Conservation (phyloP, 2,329 filamentous ascomycete species). For the Aspergillus pseudoviridinutans region DNA sequence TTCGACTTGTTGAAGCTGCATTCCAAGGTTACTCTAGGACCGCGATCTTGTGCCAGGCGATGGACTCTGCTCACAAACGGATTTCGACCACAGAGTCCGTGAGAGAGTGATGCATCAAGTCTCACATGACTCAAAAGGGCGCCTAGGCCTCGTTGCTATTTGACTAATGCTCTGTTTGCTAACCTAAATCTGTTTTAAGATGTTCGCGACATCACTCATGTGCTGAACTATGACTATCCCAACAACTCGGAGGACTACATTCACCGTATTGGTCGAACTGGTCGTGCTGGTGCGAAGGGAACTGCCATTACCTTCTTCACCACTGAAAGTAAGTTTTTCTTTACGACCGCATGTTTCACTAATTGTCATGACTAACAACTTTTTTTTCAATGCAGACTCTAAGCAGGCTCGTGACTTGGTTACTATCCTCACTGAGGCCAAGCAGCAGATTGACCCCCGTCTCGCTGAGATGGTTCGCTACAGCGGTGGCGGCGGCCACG, state of each 20-base stretch:
- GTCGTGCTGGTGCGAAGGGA: slow-evolving; percentile 77
- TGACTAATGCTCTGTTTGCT: slow-evolving; percentile 60
- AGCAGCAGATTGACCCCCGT: slow-evolving; percentile 96
- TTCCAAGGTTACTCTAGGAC: slow-evolving; percentile 66
- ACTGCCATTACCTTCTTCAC: slow-evolving; percentile 99
- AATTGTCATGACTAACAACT: slow-evolving; percentile 11
- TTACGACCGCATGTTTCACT: neutral
- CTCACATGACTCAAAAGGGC: slow-evolving; percentile 58
- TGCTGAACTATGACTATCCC: slow-evolving; percentile 99
- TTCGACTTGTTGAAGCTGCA: slow-evolving; percentile 66
- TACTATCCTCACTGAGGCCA: slow-evolving; percentile 86
- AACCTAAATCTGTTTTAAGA: slow-evolving; percentile 78
- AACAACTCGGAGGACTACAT: slow-evolving; percentile 78
- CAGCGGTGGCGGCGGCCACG: slow-evolving; percentile 74
- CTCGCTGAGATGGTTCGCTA: slow-evolving; percentile 95
- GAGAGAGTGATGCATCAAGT: slow-evolving; percentile 58
- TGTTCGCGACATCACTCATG: slow-evolving; percentile 99
- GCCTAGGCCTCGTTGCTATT: slow-evolving; percentile 41
- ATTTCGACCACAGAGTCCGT: slow-evolving; percentile 41
- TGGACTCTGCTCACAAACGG: slow-evolving; percentile 46
- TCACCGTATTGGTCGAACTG: slow-evolving; percentile 66
- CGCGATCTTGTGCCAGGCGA: slow-evolving; percentile 55
- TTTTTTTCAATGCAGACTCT: slow-evolving; percentile 55
- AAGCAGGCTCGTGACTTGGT: slow-evolving; percentile 98
- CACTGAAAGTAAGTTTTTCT: slow-evolving; percentile 83